Percentiles rank a stretch among this genome's conserved stretches.
These are phyloP conservation scores for Pichia sp. DNA, from an alignment of 1,139 yeast species.

Conservation along the genomic window DNA sequence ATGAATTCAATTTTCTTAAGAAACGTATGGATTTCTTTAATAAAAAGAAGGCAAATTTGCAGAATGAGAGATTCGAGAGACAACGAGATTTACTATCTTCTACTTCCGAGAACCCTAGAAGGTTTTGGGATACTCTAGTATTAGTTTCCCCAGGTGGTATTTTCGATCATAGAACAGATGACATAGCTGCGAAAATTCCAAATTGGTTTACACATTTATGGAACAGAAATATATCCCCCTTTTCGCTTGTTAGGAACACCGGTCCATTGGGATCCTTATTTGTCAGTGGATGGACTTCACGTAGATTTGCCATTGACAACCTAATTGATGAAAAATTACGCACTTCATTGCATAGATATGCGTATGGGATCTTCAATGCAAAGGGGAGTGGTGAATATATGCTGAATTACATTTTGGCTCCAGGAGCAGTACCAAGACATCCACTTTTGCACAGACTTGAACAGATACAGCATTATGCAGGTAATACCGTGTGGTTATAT, in stretches of 20 bases:
- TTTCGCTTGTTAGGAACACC: slow-evolving; percentile 53
- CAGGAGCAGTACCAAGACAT: slow-evolving; percentile 67
- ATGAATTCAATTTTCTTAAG: slow-evolving; percentile 10
- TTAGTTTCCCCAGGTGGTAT: slow-evolving; percentile 66
- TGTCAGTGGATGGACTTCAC: slow-evolving; percentile 71
- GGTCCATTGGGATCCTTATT: slow-evolving; percentile 64
- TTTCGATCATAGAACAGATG: slow-evolving; percentile 23
- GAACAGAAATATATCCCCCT: slow-evolving; percentile 69
- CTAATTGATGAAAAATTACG: slow-evolving; percentile 30
- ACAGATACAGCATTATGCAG: slow-evolving; percentile 27
- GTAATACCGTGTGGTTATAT: slow-evolving; percentile 54
- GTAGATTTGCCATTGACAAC: slow-evolving; percentile 47
- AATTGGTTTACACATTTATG: slow-evolving; percentile 57
- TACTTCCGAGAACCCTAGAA: slow-evolving; percentile 10
- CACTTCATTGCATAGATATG: slow-evolving; percentile 48
- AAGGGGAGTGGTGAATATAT: slow-evolving; percentile 74
- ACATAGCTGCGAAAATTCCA: slow-evolving; percentile 39
- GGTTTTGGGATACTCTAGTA: slow-evolving; percentile 39
- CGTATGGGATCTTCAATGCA: slow-evolving; percentile 64
- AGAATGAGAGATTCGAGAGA: slow-evolving; percentile 2
- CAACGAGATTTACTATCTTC: slow-evolving; percentile 4
- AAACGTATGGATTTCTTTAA: slow-evolving; percentile 1
- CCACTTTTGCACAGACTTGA: slow-evolving; percentile 44
- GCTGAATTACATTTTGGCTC: slow-evolving; percentile 58
- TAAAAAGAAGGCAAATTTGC: background rate